Evolutionary conservation across 1,284 basidiomycete genomes (phyloP).

Genomic region (Boletus calvinii): DNA sequence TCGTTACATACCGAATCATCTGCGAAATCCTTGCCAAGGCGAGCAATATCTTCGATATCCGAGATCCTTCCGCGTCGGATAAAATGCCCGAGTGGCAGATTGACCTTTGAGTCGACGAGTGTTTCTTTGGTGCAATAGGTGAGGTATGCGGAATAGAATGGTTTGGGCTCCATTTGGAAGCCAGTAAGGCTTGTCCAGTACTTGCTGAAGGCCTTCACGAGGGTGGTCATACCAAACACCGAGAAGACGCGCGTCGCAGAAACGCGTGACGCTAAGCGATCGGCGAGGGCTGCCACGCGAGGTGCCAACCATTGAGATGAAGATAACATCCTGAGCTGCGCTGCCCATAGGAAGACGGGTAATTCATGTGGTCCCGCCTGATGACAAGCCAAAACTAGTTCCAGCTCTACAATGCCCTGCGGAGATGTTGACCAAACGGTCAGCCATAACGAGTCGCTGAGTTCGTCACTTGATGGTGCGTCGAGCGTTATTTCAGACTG

Average conservation of each 20-base stretch:
- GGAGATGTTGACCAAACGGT: slow-evolving; percentile 46
- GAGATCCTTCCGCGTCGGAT: slow-evolving; percentile 41
- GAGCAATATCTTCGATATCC: slow-evolving; percentile 49
- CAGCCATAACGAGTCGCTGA: slow-evolving; percentile 45
- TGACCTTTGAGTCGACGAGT: slow-evolving; percentile 35
- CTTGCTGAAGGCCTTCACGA: slow-evolving; percentile 48
- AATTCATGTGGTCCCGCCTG: slow-evolving; percentile 44
- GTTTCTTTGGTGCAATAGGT: slow-evolving; percentile 51
- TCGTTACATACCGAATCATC: slow-evolving; percentile 49
- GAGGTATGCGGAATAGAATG: slow-evolving; percentile 65
- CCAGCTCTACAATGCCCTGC: slow-evolving; percentile 36
- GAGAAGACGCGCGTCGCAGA: slow-evolving; percentile 59
- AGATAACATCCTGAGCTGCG: slow-evolving; percentile 29
- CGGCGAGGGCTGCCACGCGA: slow-evolving; percentile 37
- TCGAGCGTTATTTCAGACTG: slow-evolving; percentile 33
- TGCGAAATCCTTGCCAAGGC: slow-evolving; percentile 57
- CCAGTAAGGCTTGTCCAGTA: slow-evolving; percentile 56
- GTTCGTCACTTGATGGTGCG: slow-evolving; percentile 10
- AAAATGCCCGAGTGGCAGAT: slow-evolving; percentile 34
- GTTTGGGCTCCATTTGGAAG: slow-evolving; percentile 39
- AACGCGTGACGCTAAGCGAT: slow-evolving; percentile 39
- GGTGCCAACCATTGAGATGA: slow-evolving; percentile 37
- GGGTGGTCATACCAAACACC: slow-evolving; percentile 54
- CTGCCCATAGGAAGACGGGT: slow-evolving; percentile 54
- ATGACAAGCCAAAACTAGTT: slow-evolving; percentile 50